A percentile compares a stretch with the other conserved stretches of the same genome.
phyloP scores from a whole-genome alignment of 192 early-diverging fungal genomes.

The Coemansia pectinata region DNA sequence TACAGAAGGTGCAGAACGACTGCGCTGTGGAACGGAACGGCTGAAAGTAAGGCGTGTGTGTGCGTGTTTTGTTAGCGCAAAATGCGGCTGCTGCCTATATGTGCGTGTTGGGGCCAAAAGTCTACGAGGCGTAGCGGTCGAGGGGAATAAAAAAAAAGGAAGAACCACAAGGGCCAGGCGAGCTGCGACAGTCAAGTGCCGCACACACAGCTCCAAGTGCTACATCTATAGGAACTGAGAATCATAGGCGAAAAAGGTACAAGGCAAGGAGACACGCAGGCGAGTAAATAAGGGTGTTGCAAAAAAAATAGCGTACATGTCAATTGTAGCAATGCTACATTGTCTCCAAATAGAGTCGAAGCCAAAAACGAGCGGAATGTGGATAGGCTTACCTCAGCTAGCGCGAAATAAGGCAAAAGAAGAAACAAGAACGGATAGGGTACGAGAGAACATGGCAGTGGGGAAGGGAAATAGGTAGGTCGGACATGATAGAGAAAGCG shows the following conservation, averaged over 20 bases:
- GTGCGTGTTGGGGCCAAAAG: not conserved
- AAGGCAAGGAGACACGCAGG: not conserved
- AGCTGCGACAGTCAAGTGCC: not conserved
- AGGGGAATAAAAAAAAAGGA: not conserved
- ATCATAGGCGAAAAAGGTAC: not conserved
- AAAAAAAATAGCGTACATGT: not conserved
- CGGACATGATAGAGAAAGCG: not conserved
- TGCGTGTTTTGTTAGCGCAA: not conserved
- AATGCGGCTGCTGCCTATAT: not conserved
- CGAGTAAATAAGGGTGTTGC: not conserved
- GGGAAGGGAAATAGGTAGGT: not conserved
- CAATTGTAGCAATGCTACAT: not conserved
- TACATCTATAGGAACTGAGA: conserved; percentile 1
- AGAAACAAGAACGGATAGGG: not conserved
- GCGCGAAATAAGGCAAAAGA: not conserved
- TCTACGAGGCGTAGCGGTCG: not conserved
- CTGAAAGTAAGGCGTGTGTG: not conserved
- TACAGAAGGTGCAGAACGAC: not conserved
- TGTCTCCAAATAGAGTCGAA: not conserved
- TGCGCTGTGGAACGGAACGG: conserved; percentile 2
- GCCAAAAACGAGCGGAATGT: not conserved
- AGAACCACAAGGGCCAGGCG: not conserved
- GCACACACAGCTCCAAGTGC: not conserved
- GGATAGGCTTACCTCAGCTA: not conserved
- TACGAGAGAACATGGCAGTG: not conserved